A percentile compares a stretch with the other conserved stretches of the same genome.
Conservation (phyloP, 805 yeast genomes). For the Starmerella ratchasimensis region DNA sequence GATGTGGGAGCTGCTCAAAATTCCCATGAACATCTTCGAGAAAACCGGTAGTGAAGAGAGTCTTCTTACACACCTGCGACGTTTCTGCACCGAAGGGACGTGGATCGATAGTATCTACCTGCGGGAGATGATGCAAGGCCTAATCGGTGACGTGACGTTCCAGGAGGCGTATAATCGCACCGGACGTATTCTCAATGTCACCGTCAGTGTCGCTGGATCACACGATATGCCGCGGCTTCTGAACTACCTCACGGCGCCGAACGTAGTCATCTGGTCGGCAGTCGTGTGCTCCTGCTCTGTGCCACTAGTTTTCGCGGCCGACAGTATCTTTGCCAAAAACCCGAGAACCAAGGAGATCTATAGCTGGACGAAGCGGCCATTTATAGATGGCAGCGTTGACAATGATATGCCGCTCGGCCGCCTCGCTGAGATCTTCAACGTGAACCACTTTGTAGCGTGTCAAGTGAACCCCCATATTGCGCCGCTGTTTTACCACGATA, state of each 20-base stretch:
- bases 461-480: constrained; percentile 96
- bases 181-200: constrained; percentile 81
- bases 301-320: constrained; percentile 82
- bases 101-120: constrained; percentile 70
- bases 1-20: constrained; percentile 35
- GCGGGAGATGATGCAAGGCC: constrained; percentile 55
- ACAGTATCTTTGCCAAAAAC: constrained; percentile 72
- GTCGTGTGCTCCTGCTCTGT: constrained; percentile 85
- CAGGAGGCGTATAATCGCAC: constrained; percentile 90
- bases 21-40: constrained; percentile 45
- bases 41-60: constrained; percentile 41
- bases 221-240: constrained; percentile 83
- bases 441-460: constrained; percentile 92
- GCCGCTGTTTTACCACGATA: constrained; percentile 45
- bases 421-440: constrained; percentile 90
- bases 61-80: constrained; percentile 37
- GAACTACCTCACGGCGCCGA: constrained; percentile 87
- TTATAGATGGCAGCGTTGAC: constrained; percentile 93
- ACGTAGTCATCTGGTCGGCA: constrained; percentile 80
- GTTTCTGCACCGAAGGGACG: constrained; percentile 71
- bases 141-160: constrained; percentile 82
- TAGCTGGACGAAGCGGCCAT: constrained; percentile 74
- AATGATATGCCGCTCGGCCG: constrained; percentile 85
- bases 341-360: constrained; percentile 54
- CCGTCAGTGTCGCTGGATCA: constrained; percentile 81